Evolutionary conservation across 176 grass and related monocot species (phyloP), one percentile per base, ranked within the genome.

Genomic region (Oryza brachyantha): DNA sequence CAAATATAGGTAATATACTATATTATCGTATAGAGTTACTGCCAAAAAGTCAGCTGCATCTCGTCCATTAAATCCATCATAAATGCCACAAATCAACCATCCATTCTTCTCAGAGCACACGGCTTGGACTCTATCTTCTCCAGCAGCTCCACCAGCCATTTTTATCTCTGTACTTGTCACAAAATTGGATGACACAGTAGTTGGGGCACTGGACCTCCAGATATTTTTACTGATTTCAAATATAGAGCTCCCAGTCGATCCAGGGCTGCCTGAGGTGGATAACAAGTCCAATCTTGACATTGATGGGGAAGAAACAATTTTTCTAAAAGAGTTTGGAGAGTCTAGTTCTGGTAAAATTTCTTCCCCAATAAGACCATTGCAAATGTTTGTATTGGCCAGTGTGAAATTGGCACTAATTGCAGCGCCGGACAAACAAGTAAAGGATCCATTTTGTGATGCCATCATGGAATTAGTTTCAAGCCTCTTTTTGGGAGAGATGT

Each of bases 41-140:
- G 96, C 96, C 40, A 99, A 73, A 87, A 93, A 99, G 86, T 99
- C 96, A 76, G 96, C 96, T 64, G 92, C 92, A 91, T 99, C 96
- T 73, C 96, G 82, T 21, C 96, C 96, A 70, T 99, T 99, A 81
- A 99, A 99, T 50, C 96, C 96, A 79, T 99, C 96, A 72, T 99
- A 99, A 68, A 99, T 91, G 48, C 96, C 96, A 84, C 96, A 99
- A 50, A 99, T 96, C 72, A 99, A 72, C 92, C 90, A 88, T 82
- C 96, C 96, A 73, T 99, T 96, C 89, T 90, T 92, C 63, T 99
- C 96, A 52, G 96, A 99, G 67, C 96, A 96, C 26, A 99, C 96
- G 87, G 96, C 96, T 89, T 99, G 96, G 21, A 99, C 96, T 66
- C 96, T 89, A 79, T 99, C 96, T 90, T 99, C 96, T 45, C 96